Evolutionary conservation across 176 grass and related monocot species (phyloP).

Genomic region (Carex cristatella): DNA sequence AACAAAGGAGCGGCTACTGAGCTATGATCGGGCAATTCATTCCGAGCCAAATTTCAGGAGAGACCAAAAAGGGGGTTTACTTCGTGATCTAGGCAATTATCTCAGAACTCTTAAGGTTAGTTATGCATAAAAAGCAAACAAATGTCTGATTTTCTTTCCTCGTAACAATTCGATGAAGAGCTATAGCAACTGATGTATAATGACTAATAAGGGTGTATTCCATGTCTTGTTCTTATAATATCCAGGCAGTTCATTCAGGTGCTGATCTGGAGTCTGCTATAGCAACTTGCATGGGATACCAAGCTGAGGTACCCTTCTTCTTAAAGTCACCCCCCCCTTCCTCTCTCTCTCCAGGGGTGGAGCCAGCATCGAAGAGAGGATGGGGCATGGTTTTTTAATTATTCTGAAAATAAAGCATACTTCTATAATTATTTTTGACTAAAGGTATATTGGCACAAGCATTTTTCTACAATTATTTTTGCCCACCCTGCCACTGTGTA

Average conservation of each 20-base stretch:
- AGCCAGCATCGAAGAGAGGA: no score
- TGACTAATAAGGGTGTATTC: not conserved
- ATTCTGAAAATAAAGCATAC: no score
- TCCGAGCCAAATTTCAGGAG: constrained; percentile 88
- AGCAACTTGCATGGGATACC: constrained; percentile 94
- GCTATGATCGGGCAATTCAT: constrained; percentile 94
- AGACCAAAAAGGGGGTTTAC: constrained; percentile 77
- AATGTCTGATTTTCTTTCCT: constrained; percentile 11
- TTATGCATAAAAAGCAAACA: constrained; percentile 6
- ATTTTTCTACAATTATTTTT: no score
- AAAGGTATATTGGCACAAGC: no score
- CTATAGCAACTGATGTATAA: not conserved
- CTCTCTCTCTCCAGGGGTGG: not conserved
- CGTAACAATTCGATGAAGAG: not conserved
- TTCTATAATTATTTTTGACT: no score
- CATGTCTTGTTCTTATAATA: constrained; percentile 2
- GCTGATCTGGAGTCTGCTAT: constrained; percentile 98
- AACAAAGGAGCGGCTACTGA: constrained; percentile 81
- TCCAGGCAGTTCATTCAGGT: constrained; percentile 95
- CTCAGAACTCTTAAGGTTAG: constrained; percentile 90
- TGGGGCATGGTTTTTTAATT: no score
- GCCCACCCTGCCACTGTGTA: no score
- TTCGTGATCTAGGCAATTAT: constrained; percentile 73
- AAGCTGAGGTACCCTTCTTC: constrained; percentile 54
- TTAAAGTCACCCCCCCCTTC: not conserved